Evolutionary conservation across 2,329 filamentous ascomycete species (phyloP), one percentile per base, ranked within the genome.

Genomic region (Xylaria sp.): DNA sequence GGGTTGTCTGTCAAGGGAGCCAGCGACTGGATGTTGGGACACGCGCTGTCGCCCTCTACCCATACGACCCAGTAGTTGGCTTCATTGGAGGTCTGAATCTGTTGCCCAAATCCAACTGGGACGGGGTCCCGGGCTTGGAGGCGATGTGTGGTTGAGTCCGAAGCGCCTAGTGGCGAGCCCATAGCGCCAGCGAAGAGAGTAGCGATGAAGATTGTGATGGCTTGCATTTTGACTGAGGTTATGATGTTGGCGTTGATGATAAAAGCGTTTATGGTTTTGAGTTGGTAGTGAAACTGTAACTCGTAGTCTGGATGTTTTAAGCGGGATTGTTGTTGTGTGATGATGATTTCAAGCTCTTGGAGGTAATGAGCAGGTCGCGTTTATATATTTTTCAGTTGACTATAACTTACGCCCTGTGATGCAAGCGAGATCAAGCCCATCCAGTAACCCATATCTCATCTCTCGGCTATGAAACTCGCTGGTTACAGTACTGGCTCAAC

Each of bases 321-420:
- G 43, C 13, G 28, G 50, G 30, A 10, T 34, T 28, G 12, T 30
- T 34, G 56, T 3, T 46, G 56, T 46, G 34, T 60, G 58, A 39
- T 61, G 46, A 60, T 52, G 58, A 50, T 60, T 60, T 28, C 23
- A 52, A 53, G 15, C 15, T 53, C 18, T 46, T 32, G 4, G 20
- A 39, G 43, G 23, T 10, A 6, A 15, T 6, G 59, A 43, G 13
- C 12, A 41, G 15, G 23, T 32, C 34, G 4, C n/a, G 7, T 18
- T 53, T 61, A 52, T 61, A 61, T 61, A 61, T 10, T 32, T 43
- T 15, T 53, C 18, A 9, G 20, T 18, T 2, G 6, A n/a, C 18
- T 32, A 10, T 25, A 23, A 3, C 18, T 15, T 2, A 23, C 4
- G 18, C 46, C 2, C 1, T 5, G 12, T 5, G 28, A 2, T 12